A percentile compares a stretch with the other conserved stretches of the same genome.
These are phyloP conservation scores for Suhomyces emberorum DNA, from an alignment of 805 yeast genomes.

Conservation along the genomic window DNA sequence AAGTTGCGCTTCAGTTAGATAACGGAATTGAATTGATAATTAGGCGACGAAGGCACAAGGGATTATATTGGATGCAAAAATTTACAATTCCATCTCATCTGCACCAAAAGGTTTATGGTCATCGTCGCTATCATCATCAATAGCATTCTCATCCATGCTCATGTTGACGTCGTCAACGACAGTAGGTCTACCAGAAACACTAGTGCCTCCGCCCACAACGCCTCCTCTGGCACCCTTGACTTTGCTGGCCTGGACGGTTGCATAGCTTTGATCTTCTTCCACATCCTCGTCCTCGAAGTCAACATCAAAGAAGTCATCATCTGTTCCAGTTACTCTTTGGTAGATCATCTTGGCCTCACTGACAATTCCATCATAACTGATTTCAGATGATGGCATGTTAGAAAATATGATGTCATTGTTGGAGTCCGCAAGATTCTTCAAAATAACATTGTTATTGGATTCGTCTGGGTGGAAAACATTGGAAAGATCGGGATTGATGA, in stretches of 20 bases:
- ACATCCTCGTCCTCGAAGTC: slow-evolving; percentile 95
- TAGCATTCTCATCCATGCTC: slow-evolving; percentile 15
- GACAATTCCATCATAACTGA: slow-evolving; percentile 87
- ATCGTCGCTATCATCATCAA: slow-evolving; percentile 22
- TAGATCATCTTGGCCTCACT: slow-evolving; percentile 77
- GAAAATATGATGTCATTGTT: slow-evolving; percentile 32
- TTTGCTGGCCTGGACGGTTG: slow-evolving; percentile 4
- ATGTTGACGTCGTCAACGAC: slow-evolving; percentile 2
- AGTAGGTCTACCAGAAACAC: slow-evolving; percentile 3
- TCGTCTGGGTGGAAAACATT: slow-evolving; percentile 32
- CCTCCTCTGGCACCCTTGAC: slow-evolving; percentile 11
- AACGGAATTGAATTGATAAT: background rate
- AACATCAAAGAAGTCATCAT: slow-evolving; percentile 93
- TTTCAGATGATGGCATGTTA: slow-evolving; percentile 76
- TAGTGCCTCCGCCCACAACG: slow-evolving; percentile 12
- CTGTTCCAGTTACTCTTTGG: slow-evolving; percentile 80
- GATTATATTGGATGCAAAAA: background rate
- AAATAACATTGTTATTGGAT: slow-evolving; percentile 10
- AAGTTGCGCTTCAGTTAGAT: no score
- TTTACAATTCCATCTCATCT: slow-evolving; percentile 40
- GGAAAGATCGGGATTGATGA: slow-evolving; percentile 34
- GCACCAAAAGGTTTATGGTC: slow-evolving; percentile 45
- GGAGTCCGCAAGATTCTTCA: slow-evolving; percentile 15
- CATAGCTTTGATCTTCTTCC: slow-evolving; percentile 16
- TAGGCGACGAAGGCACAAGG: background rate